Conservation (phyloP, 148 eudicot genomes). For the Cornus kousa region DNA sequence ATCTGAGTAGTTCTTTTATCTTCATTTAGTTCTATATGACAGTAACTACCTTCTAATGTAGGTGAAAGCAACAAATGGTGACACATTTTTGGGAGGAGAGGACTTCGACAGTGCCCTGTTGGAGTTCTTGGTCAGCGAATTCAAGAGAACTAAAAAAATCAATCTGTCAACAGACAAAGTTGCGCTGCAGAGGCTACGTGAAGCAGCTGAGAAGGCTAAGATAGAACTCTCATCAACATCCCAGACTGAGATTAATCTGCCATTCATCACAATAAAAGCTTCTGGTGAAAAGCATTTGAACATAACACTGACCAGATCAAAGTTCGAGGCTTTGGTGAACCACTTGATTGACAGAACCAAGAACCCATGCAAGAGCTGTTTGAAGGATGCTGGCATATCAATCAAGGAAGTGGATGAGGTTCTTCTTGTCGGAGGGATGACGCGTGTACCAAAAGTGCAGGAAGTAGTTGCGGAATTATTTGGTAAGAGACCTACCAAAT, state of each 20-base stretch:
- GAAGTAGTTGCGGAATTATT: conserved; percentile 75
- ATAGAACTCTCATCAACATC: conserved; percentile 93
- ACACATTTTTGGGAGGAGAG: too few relatives aligned
- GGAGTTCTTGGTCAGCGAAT: too few relatives aligned
- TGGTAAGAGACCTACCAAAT: conserved; percentile 89
- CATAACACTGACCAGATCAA: conserved; percentile 86
- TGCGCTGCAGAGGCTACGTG: too few relatives aligned
- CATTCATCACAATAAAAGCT: conserved; percentile 85
- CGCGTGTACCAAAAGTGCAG: conserved; percentile 91
- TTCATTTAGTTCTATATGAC: too few relatives aligned
- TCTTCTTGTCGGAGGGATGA: conserved; percentile 97
- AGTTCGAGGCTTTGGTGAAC: conserved; percentile 78
- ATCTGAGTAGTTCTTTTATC: too few relatives aligned
- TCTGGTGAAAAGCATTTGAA: conserved; percentile 94
- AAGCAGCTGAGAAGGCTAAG: too few relatives aligned
- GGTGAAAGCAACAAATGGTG: too few relatives aligned
- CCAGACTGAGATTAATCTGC: conserved; percentile 90
- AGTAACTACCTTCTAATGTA: too few relatives aligned
- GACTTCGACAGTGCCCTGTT: too few relatives aligned
- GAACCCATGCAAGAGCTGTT: conserved; percentile 71
- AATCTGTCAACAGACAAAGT: too few relatives aligned
- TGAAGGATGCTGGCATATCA: conserved; percentile 87
- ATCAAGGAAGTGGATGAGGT: conserved; percentile 82
- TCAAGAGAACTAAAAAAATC: too few relatives aligned
- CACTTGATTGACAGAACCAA: conserved; percentile 80